Evolutionary conservation across 2,329 filamentous ascomycete genomes (phyloP), one percentile per base, ranked within the genome.

Genomic region (Tolypocladium sp.): DNA sequence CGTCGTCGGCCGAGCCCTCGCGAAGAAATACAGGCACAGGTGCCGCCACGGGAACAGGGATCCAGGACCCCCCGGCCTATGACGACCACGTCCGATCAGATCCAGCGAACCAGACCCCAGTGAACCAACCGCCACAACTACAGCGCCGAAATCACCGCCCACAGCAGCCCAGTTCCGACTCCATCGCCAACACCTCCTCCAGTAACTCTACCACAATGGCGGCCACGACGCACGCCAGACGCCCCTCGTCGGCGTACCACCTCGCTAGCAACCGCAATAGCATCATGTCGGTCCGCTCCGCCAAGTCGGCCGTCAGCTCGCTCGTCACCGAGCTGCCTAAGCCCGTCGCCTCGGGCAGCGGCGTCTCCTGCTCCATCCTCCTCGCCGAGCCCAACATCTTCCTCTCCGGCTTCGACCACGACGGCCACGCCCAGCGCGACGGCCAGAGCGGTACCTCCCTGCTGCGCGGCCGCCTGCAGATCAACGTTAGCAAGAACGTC

Each of bases 401-500:
- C 67, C 77, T 94, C 40, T 86, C 88, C 35, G 90, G 90, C 0
- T 92, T 93, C 67, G 88, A 92, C 60, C 87, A 90, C 64, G 82
- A 86, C 59, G 84, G 87, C 55, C 80, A 82, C 65, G 70, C 74
- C 9, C 65, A 71, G 42, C 70, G 69, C 53, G 82, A 85, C 13
- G 80, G 82, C 2, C 65, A 77, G 70, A 58, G 90, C 85, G 60
- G 90, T 85, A 93, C 91, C 8, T 90, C 92, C 1, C 87, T 99
- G 69, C 79, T 99, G 17, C 84, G 94, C 59, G 94, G 94, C 22
- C 92, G 87, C 64, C 74, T 99, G 59, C 88, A 90, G 67, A 72
- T 99, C 44, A 88, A 88, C 61, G 83, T 97, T 15, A 87, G 89
- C 53, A 97, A 97, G 70, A 89, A 90, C 64, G 86, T 92, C 54